Evolutionary conservation across 148 eudicot species (phyloP), one percentile per base, ranked within the genome.

Genomic region (Hydrangea macrophylla): DNA sequence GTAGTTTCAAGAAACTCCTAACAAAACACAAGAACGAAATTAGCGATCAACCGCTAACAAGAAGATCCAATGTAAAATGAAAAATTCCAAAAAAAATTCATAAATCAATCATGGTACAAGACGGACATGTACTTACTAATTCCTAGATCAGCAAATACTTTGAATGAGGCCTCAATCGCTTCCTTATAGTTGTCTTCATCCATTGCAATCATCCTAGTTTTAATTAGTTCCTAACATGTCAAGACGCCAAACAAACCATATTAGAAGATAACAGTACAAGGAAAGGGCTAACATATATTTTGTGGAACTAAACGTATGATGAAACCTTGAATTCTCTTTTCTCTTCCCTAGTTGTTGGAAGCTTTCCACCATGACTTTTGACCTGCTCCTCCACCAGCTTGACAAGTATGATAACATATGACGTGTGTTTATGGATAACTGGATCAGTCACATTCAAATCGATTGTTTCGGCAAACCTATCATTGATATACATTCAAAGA

Each of bases 151-250:
- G 96, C 79, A 83, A 90, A 90, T 48, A 93, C 86, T 80, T 93
- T 93, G 73, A 78, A 88, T 66, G 98, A 90, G 55, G 95, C 95
- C 64, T 93, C 96, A 56, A 83, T 69, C 37, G 96, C 96, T 85
- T 93, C 98, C 85, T 86, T 90, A 68, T 90, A 90, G 68, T 93
- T 93, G 76, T 90, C 96, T 82, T 93, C 98, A 79, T 93, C 98
- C 32, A 79, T 54, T 62, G 81, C 76, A 69, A 75, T 83, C 90
- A 73, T 90, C 88, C 74, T 86, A 68, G 85, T 67, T 76, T 84
- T 90, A 51, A 93, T 81, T 73, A 80, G 81, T 76, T 93, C 95
- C 98, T 93, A 76, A 23, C 20, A 67, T 32, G 61, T 60, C 71
- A 81, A 63, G 68, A 60, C 50, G 62, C 30, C 71, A 69, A 55